phyloP scores from a whole-genome alignment of 2,329 filamentous ascomycete genomes.

The Fusarium chlamydosporum region DNA sequence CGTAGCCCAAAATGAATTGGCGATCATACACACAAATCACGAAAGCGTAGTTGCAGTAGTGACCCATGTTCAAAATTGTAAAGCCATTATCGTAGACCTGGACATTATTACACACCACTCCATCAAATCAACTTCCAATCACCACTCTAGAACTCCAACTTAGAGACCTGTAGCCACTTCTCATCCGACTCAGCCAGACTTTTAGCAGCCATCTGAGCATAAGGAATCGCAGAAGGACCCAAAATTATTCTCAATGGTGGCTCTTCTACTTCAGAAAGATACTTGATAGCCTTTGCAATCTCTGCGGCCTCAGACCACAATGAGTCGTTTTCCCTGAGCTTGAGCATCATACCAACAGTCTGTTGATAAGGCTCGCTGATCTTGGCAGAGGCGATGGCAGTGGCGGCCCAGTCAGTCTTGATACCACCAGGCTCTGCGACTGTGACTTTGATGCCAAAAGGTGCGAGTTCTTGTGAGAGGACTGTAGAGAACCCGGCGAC shows the following conservation, averaged over 20 bases:
- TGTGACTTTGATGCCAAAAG: conserved; percentile 58
- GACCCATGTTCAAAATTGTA: too few relatives aligned
- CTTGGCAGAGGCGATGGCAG: conserved; percentile 46
- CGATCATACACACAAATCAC: too few relatives aligned
- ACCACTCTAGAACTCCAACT: conserved; percentile 12
- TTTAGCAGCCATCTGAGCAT: conserved; percentile 39
- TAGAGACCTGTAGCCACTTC: conserved; percentile 49
- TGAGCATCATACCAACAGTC: conserved; percentile 53
- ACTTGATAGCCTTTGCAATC: conserved; percentile 50
- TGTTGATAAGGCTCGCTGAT: conserved; percentile 56
- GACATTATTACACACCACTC: too few relatives aligned
- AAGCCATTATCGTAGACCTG: too few relatives aligned
- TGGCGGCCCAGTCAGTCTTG: conserved; percentile 57
- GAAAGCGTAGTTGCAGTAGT: too few relatives aligned
- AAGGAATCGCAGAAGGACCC: conserved; percentile 50
- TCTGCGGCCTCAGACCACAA: conserved; percentile 40
- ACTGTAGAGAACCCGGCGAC: conserved; percentile 57
- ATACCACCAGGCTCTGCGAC: conserved; percentile 60
- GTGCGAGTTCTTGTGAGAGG: conserved; percentile 54
- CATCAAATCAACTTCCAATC: neutral
- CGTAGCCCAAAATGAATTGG: too few relatives aligned
- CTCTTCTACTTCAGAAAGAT: conserved; percentile 48
- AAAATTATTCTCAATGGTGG: conserved; percentile 54
- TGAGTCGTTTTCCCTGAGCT: neutral
- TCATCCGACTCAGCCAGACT: conserved; percentile 51